Conservation (phyloP, 2,329 filamentous ascomycete species). For the Fusarium foetens region DNA sequence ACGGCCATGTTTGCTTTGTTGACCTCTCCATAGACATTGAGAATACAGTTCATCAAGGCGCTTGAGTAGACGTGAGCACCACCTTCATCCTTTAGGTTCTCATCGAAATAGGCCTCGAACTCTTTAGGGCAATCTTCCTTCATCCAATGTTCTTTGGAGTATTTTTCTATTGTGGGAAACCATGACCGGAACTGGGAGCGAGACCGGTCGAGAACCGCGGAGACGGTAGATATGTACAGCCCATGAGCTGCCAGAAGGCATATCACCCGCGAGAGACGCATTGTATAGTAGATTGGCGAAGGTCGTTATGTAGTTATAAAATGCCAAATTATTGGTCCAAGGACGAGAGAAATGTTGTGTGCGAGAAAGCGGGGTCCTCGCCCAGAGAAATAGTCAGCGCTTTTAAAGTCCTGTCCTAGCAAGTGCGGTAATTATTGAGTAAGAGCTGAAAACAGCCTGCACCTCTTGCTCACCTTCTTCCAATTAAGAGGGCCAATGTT, state of each 20-base stretch:
- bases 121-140: constrained; percentile 2
- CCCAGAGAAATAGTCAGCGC: background rate
- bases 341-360: background rate
- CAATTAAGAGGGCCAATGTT: background rate
- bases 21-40: constrained; percentile 12
- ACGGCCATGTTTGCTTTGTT: constrained; percentile 22
- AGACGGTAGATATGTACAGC: constrained; percentile 1
- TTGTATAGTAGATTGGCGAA: background rate
- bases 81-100: constrained; percentile 6
- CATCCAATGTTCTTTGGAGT: background rate
- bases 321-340: background rate
- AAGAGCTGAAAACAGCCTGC: background rate
- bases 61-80: background rate
- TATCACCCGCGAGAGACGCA: constrained; percentile 12
- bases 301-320: background rate
- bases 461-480: background rate
- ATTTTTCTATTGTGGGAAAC: constrained; percentile 14
- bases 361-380: background rate
- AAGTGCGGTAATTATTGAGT: background rate
- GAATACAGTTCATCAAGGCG: constrained; percentile 8
- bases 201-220: constrained; percentile 3
- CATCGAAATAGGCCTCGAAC: constrained; percentile 20
- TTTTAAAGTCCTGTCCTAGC: background rate
- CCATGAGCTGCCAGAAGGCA: constrained; percentile 5
- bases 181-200: constrained; percentile 13